A percentile compares a stretch with the other conserved stretches of the same genome.
Evolutionary conservation across 495 filamentous ascomycete species (phyloP).

Genomic region (Collariella sp.): DNA sequence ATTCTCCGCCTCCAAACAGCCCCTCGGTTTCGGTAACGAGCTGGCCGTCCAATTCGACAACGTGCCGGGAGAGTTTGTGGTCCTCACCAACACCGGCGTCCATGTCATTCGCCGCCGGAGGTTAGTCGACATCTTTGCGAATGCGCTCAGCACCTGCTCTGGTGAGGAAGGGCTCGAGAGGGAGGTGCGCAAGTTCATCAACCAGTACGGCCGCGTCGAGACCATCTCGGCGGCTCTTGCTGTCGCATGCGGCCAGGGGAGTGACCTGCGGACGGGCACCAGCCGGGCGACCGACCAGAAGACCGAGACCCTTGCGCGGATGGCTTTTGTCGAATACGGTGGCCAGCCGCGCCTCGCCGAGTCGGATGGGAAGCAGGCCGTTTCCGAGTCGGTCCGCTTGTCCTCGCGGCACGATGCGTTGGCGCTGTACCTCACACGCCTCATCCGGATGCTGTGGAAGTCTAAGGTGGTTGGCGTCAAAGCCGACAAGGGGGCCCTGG

Average conservation of each 20-base stretch:
- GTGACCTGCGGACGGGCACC: constrained; percentile 60
- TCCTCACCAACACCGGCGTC: constrained; percentile 83
- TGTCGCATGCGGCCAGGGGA: constrained; percentile 89
- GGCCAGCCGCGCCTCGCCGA: constrained; percentile 73
- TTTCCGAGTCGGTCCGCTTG: constrained; percentile 71
- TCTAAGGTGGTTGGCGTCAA: constrained; percentile 40
- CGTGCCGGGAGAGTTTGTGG: constrained; percentile 68
- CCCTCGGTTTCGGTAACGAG: constrained; percentile 88
- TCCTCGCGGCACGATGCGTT: constrained; percentile 85
- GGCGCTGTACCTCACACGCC: constrained; percentile 73
- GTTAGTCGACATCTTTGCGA: constrained; percentile 87
- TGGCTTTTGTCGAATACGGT: constrained; percentile 81
- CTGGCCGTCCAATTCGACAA: constrained; percentile 88
- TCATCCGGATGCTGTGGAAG: constrained; percentile 83
- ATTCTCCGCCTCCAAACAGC: constrained; percentile 57
- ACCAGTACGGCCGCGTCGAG: constrained; percentile 75
- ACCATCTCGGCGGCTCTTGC: constrained; percentile 84
- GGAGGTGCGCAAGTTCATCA: constrained; percentile 72
- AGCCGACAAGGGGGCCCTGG: constrained; percentile 44
- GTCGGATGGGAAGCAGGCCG: constrained; percentile 52
- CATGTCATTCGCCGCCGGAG: constrained; percentile 74
- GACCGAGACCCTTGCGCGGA: constrained; percentile 72
- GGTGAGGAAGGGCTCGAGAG: constrained; percentile 72
- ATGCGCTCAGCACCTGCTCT: constrained; percentile 51
- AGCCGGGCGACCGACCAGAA: constrained; percentile 69